Conservation (phyloP, 805 yeast species). For the Lachancea meyersii region DNA sequence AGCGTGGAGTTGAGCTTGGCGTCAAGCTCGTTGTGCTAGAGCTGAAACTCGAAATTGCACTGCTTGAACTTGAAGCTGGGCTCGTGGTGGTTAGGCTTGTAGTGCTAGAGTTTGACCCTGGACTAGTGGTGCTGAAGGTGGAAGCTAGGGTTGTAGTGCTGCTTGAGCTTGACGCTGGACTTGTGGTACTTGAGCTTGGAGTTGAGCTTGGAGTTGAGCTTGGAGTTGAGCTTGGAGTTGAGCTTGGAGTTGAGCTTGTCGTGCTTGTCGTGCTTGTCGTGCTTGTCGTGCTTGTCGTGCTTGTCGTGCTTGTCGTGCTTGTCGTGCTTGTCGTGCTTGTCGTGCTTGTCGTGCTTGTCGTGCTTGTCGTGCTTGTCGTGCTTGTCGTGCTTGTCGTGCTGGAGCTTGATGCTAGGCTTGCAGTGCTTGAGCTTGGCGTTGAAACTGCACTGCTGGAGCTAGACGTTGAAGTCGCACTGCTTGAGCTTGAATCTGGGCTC, state of each 20-base stretch:
- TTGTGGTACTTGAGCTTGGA: background rate
- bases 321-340: no score
- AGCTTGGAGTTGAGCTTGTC: background rate
- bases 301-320: background rate
- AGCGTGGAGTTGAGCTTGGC: no score
- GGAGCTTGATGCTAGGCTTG: background rate
- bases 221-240: background rate
- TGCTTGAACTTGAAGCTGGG: no score
- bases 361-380: no score
- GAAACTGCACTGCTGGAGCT: background rate
- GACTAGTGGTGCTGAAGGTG: no score
- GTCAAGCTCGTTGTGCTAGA: no score
- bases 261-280: background rate
- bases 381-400: no score
- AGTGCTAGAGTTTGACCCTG: no score
- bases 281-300: background rate
- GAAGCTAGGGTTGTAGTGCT: background rate
- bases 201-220: background rate
- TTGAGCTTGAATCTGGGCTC: background rate
- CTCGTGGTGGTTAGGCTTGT: no score
- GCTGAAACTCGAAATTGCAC: no score
- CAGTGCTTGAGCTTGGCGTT: background rate
- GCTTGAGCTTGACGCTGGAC: background rate
- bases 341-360: no score
- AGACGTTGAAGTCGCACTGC: no score